A percentile compares a stretch with the other conserved stretches of the same genome.
Conservation (phyloP, 371 early-diverging fungal genomes). For the Syncephalastrum sp. region DNA sequence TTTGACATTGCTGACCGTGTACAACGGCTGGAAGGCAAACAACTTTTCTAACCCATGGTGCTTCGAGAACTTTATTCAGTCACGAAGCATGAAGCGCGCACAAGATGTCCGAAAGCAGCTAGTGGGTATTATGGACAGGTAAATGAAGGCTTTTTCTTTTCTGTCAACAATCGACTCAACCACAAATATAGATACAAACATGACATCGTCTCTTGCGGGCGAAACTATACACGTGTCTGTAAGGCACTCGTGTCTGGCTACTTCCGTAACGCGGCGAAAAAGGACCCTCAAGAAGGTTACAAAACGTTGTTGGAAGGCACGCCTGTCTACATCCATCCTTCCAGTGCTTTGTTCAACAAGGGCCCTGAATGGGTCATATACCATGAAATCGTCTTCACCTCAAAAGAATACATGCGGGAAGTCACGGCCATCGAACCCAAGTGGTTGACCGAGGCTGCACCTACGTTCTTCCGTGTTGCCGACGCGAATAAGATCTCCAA, state of each 20-base stretch:
- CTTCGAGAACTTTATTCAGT: constrained; percentile 94
- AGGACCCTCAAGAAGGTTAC: constrained; percentile 97
- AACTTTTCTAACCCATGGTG: constrained; percentile 95
- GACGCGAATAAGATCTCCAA: constrained; percentile 91
- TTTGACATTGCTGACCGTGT: constrained; percentile 92
- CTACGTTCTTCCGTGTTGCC: constrained; percentile 92
- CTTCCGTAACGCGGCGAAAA: constrained; percentile 96
- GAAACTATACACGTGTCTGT: constrained; percentile 87
- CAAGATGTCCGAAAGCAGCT: constrained; percentile 96
- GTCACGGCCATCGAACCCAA: constrained; percentile 95
- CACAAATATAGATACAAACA: constrained; percentile 68
- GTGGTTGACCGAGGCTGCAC: constrained; percentile 97
- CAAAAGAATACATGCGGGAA: constrained; percentile 98
- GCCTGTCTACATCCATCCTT: constrained; percentile 96
- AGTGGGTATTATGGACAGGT: constrained; percentile 92
- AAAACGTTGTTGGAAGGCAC: constrained; percentile 96
- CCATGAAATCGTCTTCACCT: constrained; percentile 95
- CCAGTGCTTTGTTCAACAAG: constrained; percentile 91
- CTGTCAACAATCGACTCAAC: background rate
- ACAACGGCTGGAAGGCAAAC: constrained; percentile 90
- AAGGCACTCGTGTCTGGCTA: constrained; percentile 90
- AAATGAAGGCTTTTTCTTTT: constrained; percentile 7
- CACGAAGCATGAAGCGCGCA: constrained; percentile 85
- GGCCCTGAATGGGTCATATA: constrained; percentile 98
- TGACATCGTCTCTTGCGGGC: constrained; percentile 92